A percentile compares a stretch with the other conserved stretches of the same genome.
phyloP scores from a whole-genome alignment of 306 rosid species.

The Citrullus amarus region DNA sequence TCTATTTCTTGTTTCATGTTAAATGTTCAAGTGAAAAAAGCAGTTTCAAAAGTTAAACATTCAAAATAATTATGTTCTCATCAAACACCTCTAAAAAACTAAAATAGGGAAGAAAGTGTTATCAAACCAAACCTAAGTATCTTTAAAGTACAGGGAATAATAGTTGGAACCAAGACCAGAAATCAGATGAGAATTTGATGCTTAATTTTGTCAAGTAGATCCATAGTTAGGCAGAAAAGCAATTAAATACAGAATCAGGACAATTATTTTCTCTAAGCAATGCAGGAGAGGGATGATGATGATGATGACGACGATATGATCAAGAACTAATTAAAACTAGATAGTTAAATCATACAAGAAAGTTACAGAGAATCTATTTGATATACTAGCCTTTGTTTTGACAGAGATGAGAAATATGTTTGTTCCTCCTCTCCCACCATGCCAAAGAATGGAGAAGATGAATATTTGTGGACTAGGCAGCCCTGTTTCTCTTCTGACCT shows the following conservation, averaged over 20 bases:
- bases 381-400: not conserved
- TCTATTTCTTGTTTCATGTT: not conserved
- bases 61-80: no score
- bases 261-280: slow-evolving; percentile 34
- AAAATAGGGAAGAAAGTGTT: not conserved
- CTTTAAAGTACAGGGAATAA: not conserved
- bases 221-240: slow-evolving; percentile 40
- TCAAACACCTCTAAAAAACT: not conserved
- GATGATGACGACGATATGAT: not conserved
- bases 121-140: not conserved
- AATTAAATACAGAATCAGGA: slow-evolving; percentile 27
- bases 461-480: slow-evolving; percentile 15
- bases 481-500: slow-evolving; percentile 60
- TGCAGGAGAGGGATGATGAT: slow-evolving; percentile 7
- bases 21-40: no score
- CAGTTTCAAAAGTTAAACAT: no score
- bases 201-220: slow-evolving; percentile 32
- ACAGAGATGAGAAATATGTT: not conserved
- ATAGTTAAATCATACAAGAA: slow-evolving; percentile 8
- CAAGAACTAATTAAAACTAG: slow-evolving; percentile 2
- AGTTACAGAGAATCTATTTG: slow-evolving; percentile 6
- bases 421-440: not conserved
- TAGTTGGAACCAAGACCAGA: not conserved
- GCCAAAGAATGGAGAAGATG: slow-evolving; percentile 19
- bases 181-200: not conserved